Base-by-base conservation (phyloP, 2,329 filamentous ascomycete genomes). In the Fusarium sp. region DNA sequence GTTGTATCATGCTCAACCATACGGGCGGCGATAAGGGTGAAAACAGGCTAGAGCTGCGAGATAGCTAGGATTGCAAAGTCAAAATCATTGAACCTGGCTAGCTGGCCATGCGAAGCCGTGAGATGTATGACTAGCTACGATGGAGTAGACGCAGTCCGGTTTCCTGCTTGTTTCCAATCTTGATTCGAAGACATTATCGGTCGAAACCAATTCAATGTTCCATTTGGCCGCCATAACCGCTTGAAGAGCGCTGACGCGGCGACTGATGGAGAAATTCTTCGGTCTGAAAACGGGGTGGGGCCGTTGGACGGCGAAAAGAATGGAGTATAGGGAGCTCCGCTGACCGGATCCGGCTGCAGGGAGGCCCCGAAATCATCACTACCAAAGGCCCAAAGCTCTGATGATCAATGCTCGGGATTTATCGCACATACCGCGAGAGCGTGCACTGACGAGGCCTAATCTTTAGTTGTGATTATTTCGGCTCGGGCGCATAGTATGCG, bases 231-330 rank as follows among this genome's bases (percentile, higher is more conserved):
- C 63, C 40, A 51, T 44, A 62, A 39, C 56, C 56, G 63, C 56
- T 30, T 30, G 15, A 49, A 36, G 39, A 49, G 21, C 20, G 34
- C 57, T 52, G 38, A 45, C 20, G n/a, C 47, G 40, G 49, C 59
- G 50, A 39, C n/a, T 32, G 36, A 42, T 42, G 40, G 45, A 30
- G 21, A 32, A n/a, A 12, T 26, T 30, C 11, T 36, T 59, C 57
- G 54, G 45, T 45, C 32, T 26, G 11, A n/a, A 17, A n/a, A 47
- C 50, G 64, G 46, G 65, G 53, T 46, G 60, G 65, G 50, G 60
- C 50, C 65, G 65, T 54, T 15, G 28, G 38, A 40, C 65, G 65
- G 64, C 53, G 64, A 65, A 57, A 67, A 67, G 52, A 46, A 36
- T 68, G 63, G 63, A 49, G 64, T 26, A 38, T 12, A 34, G 30